Evolutionary conservation across 2,329 filamentous ascomycete genomes (phyloP).

Genomic region (Ascochyta koolunga): DNA sequence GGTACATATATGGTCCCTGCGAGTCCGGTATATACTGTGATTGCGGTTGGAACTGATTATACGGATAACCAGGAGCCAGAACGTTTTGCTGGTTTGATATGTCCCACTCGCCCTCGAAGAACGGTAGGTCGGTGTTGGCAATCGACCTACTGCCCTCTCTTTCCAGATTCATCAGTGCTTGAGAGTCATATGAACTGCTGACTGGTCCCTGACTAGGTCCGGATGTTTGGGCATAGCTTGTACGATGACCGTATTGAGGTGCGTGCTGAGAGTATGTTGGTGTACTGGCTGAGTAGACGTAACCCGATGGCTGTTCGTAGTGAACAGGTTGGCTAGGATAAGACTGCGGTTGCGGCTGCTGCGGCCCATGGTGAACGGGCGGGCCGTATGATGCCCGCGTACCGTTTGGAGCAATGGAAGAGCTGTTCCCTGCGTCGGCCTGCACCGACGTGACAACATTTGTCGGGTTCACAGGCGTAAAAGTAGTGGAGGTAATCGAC

Average conservation of each 20-base stretch:
- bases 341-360: slow-evolving; percentile 4
- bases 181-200: background rate
- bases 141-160: slow-evolving; percentile 2
- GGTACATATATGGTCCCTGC: background rate
- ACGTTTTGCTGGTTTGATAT: background rate
- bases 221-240: slow-evolving; percentile 1
- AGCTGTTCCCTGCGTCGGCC: background rate
- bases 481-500: slow-evolving; percentile 1
- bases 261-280: background rate
- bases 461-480: slow-evolving; percentile 20
- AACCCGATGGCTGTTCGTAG: background rate
- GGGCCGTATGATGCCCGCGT: background rate
- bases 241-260: background rate
- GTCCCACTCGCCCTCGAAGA: background rate
- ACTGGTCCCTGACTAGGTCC: background rate
- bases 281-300: background rate
- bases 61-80: background rate
- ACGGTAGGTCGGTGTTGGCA: background rate
- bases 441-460: background rate
- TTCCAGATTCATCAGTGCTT: slow-evolving; percentile 2
- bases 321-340: background rate
- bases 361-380: background rate
- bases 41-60: background rate
- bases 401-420: background rate
- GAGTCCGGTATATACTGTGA: background rate